Percentiles rank a stretch among this genome's conserved stretches.
These are phyloP conservation scores for Acer yangbiense DNA, from an alignment of 345 rosid genomes.

Conservation along the genomic window DNA sequence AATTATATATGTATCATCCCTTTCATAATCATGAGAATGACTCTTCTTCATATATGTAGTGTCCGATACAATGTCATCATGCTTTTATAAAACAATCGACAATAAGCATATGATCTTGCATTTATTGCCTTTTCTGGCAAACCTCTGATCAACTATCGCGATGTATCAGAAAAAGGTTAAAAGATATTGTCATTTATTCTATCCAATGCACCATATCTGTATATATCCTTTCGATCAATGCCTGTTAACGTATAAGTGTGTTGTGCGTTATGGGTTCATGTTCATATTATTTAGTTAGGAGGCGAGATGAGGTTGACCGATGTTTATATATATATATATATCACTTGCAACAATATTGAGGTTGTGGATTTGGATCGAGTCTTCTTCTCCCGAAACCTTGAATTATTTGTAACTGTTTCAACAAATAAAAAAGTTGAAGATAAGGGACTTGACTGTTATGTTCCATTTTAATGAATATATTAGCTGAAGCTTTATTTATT, in stretches of 20 bases:
- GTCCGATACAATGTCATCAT: neutral
- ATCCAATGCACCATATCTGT: neutral
- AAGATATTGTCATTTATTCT: no score
- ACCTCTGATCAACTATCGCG: no score
- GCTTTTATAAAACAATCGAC: neutral
- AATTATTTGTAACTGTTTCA: no score
- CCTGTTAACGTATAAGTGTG: neutral
- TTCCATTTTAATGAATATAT: neutral
- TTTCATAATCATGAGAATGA: slow-evolving; percentile 8
- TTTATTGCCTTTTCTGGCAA: neutral
- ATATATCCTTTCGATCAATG: neutral
- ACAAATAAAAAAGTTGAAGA: no score
- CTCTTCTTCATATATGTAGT: neutral
- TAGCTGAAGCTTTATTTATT: neutral
- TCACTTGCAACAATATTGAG: neutral
- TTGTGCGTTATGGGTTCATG: neutral
- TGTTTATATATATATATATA: no score
- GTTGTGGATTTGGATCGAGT: no score
- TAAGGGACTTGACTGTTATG: neutral
- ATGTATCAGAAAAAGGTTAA: no score
- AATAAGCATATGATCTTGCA: neutral
- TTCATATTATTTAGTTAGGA: neutral
- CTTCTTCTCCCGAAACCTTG: no score
- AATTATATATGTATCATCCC: neutral
- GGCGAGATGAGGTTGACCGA: no score